phyloP scores from a whole-genome alignment of 179 eudicot species.

The Beta corolliflora region DNA sequence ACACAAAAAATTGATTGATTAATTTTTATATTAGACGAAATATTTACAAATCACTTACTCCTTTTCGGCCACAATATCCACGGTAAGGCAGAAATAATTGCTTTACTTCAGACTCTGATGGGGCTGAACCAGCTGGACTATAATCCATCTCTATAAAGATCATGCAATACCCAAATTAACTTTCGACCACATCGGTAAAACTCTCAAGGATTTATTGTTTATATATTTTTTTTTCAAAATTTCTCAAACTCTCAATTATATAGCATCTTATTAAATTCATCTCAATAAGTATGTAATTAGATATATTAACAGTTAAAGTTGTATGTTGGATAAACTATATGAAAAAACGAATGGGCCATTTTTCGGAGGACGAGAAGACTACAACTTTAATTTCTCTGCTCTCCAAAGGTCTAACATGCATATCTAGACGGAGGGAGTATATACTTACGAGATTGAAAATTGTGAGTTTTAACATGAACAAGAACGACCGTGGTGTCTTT shows the following conservation, averaged over 20 bases:
- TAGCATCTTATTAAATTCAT: too few relatives aligned
- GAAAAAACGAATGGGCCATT: too few relatives aligned
- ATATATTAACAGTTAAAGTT: too few relatives aligned
- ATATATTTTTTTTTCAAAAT: too few relatives aligned
- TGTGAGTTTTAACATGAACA: slow-evolving; percentile 54
- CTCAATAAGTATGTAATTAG: too few relatives aligned
- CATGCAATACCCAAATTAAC: not conserved
- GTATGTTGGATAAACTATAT: too few relatives aligned
- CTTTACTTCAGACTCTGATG: slow-evolving; percentile 52
- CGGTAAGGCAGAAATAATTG: slow-evolving; percentile 75
- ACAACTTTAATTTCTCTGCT: too few relatives aligned
- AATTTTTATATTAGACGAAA: not conserved
- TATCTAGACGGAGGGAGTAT: too few relatives aligned
- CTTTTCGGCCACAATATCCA: slow-evolving; percentile 83
- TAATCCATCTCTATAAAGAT: slow-evolving; percentile 32
- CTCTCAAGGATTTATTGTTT: not conserved
- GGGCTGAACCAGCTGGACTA: slow-evolving; percentile 27
- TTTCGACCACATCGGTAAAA: not conserved
- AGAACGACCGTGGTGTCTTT: slow-evolving; percentile 33
- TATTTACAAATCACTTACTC: slow-evolving; percentile 35
- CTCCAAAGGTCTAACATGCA: too few relatives aligned
- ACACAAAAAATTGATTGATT: too few relatives aligned
- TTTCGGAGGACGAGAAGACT: too few relatives aligned
- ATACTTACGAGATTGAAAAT: slow-evolving; percentile 36
- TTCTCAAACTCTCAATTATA: too few relatives aligned